Conservation (phyloP, 2,329 filamentous ascomycete species). For the Trichoderma simmonsii region DNA sequence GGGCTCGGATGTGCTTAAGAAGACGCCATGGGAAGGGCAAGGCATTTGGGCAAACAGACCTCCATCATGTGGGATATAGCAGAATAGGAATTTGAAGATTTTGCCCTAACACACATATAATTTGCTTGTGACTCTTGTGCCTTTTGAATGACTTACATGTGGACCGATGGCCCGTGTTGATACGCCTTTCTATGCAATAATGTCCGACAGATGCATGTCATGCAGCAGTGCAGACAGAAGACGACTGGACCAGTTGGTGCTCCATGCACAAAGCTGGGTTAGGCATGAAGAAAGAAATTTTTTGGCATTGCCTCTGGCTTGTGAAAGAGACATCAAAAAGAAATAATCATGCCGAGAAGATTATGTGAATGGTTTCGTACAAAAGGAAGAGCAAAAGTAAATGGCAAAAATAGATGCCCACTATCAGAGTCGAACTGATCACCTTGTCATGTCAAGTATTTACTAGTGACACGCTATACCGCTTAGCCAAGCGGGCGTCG, state of each 20-base stretch:
- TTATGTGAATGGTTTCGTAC: too few relatives aligned
- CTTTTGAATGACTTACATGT: not conserved
- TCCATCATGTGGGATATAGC: not conserved
- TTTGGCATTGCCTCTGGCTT: not conserved
- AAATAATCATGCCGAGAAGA: not conserved
- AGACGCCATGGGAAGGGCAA: not conserved
- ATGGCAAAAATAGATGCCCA: conserved; percentile 12
- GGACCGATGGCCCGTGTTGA: not conserved
- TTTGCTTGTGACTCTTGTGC: not conserved
- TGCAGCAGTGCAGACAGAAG: not conserved
- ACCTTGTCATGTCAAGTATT: conserved; percentile 16
- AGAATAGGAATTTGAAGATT: not conserved
- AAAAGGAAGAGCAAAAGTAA: not conserved
- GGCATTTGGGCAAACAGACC: not conserved
- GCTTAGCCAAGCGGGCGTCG: conserved; percentile 15
- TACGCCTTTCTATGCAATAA: not conserved
- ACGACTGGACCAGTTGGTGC: not conserved
- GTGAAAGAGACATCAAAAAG: not conserved
- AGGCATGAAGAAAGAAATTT: not conserved
- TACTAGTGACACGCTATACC: conserved; percentile 19
- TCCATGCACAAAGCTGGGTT: too few relatives aligned
- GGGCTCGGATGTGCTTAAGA: not conserved
- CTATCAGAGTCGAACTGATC: conserved; percentile 19
- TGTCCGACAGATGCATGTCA: not conserved
- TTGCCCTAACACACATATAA: not conserved